Conservation (phyloP, 116 monocot genomes). For the Papilionanthe hybrid region DNA sequence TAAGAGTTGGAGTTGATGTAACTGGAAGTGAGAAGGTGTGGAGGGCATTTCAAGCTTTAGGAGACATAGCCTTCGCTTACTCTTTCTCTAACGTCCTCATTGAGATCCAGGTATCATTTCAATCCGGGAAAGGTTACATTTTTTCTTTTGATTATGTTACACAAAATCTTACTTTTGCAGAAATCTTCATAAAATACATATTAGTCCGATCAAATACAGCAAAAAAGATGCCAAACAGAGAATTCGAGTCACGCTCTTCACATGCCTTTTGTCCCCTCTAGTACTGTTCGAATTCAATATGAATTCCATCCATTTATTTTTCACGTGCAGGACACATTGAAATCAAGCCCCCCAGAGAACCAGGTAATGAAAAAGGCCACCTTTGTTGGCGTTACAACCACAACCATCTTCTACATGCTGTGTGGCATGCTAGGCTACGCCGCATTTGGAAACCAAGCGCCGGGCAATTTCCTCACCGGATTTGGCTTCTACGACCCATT, state of each 20-base stretch:
- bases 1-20: constrained; percentile 35
- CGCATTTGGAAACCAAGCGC: constrained; percentile 39
- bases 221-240: too few relatives aligned
- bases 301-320: too few relatives aligned
- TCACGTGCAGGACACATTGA: constrained; percentile 32
- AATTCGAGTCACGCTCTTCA: neutral
- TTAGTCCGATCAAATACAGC: too few relatives aligned
- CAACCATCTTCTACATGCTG: constrained; percentile 40
- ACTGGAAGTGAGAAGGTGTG: constrained; percentile 34
- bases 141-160: neutral
- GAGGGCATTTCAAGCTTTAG: constrained; percentile 42
- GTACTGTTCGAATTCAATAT: too few relatives aligned
- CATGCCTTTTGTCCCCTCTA: too few relatives aligned
- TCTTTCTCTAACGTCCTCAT: constrained; percentile 42
- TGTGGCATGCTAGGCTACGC: constrained; percentile 44
- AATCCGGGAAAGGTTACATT: neutral
- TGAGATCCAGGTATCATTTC: constrained; percentile 43
- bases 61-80: constrained; percentile 49
- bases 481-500: constrained; percentile 55
- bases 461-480: constrained; percentile 51
- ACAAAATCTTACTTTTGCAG: neutral
- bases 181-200: neutral
- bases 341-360: constrained; percentile 49
- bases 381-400: constrained; percentile 26
- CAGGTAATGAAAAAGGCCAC: constrained; percentile 45